Conservation (phyloP, 2,329 filamentous ascomycete species). For the Huntiella bhutanensis region DNA sequence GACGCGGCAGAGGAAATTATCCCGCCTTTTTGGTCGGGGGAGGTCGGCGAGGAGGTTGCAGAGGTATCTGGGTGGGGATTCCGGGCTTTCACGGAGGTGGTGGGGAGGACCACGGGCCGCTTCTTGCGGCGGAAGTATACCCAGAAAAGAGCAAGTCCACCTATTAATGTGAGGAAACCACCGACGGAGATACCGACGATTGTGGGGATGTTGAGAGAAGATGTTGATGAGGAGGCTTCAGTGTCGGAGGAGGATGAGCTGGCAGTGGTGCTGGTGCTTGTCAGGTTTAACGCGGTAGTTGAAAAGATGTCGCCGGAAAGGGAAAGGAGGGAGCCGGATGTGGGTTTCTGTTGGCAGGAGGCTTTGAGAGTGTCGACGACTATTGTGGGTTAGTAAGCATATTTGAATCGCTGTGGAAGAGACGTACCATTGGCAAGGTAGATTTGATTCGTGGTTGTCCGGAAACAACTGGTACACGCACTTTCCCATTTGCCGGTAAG, state of each 20-base stretch:
- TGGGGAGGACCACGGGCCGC: constrained; percentile 12
- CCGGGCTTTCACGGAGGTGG: background rate
- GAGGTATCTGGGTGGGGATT: background rate
- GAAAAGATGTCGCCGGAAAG: constrained; percentile 27
- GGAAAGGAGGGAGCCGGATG: constrained; percentile 20
- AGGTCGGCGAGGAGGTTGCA: background rate
- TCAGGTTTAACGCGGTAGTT: constrained; percentile 17
- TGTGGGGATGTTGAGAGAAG: constrained; percentile 26
- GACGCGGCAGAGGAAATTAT: constrained; percentile 1
- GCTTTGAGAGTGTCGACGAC: constrained; percentile 29
- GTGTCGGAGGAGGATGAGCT: constrained; percentile 15
- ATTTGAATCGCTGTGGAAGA: background rate
- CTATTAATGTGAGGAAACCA: constrained; percentile 23
- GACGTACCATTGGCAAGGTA: constrained; percentile 33
- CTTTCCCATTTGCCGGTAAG: constrained; percentile 18
- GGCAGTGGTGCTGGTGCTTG: constrained; percentile 15
- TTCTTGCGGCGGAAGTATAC: constrained; percentile 29
- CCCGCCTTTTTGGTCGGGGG: constrained; percentile 13
- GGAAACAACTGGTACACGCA: constrained; percentile 25
- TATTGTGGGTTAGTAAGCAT: constrained; percentile 14
- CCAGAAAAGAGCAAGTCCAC: constrained; percentile 25
- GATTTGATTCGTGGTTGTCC: constrained; percentile 20
- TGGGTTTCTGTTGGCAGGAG: constrained; percentile 27
- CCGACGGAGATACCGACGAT: constrained; percentile 35
- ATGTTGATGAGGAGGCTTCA: constrained; percentile 16